Evolutionary conservation across 768 basidiomycete species (phyloP).

Genomic region (Lentinula boryana): DNA sequence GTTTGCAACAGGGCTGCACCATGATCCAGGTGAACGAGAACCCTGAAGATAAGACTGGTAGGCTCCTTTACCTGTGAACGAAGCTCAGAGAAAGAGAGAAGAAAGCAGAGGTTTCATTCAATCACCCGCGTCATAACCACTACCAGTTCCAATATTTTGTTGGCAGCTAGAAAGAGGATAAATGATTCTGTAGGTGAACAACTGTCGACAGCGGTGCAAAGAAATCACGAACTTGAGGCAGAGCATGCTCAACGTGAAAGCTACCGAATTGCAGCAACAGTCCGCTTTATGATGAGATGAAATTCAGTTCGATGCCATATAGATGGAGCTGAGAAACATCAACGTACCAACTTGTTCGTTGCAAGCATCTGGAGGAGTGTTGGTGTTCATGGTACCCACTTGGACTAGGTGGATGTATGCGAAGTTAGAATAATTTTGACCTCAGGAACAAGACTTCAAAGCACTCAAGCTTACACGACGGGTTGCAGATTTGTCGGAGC

Average conservation of each 20-base stretch:
- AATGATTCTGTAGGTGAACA: neutral
- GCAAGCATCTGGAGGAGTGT: slow-evolving; percentile 19
- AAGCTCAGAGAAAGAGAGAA: neutral
- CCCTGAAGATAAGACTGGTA: slow-evolving; percentile 9
- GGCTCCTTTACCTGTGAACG: neutral
- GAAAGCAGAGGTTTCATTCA: neutral
- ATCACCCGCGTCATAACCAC: slow-evolving; percentile 11
- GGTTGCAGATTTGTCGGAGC: slow-evolving; percentile 19
- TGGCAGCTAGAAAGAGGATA: slow-evolving; percentile 15
- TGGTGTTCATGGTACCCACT: slow-evolving; percentile 15
- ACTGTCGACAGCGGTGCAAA: neutral
- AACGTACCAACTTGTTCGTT: slow-evolving; percentile 17
- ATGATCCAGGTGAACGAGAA: slow-evolving; percentile 1
- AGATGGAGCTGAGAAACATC: neutral
- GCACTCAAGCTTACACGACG: slow-evolving; percentile 11
- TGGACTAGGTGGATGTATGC: slow-evolving; percentile 9
- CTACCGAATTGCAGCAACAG: slow-evolving; percentile 22
- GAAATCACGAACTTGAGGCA: slow-evolving; percentile 17
- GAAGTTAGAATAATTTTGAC: neutral
- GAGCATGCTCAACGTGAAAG: slow-evolving; percentile 20
- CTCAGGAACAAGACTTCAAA: neutral
- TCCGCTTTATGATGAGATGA: slow-evolving; percentile 7
- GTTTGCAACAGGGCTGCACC: slow-evolving; percentile 16
- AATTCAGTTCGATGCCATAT: neutral
- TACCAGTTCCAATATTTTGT: slow-evolving; percentile 9